Evolutionary conservation across 1,284 basidiomycete genomes (phyloP), one percentile per base, ranked within the genome.

Genomic region (Puccinia polysora): DNA sequence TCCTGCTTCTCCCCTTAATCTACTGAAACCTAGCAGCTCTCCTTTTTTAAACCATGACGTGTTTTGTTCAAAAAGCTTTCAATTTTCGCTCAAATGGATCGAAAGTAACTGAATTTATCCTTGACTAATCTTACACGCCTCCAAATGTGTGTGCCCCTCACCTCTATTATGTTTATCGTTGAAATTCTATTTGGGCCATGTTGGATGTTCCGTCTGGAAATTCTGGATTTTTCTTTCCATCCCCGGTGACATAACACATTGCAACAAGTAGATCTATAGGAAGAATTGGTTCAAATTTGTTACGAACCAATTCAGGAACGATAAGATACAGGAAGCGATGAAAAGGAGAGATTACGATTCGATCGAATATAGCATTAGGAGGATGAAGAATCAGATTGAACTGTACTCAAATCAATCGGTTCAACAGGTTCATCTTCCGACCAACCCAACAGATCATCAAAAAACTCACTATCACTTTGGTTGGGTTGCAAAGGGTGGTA

Each of bases 241-340:
- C n/a, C n/a, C n/a, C n/a, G n/a, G n/a, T n/a, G n/a, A n/a, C n/a
- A n/a, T n/a, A n/a, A n/a, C n/a, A n/a, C n/a, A n/a, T n/a, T n/a
- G n/a, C n/a, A n/a, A n/a, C 5, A 43, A 15, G n/a, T 49, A 64
- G 62, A 32, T 38, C 12, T 23, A 64, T 20, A 6, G 62, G 15
- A 34, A 32, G 34, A 64, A 64, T 18, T 64, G 62, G 62, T 64
- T 64, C n/a, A 52, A 32, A 32, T 64, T 64, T 38, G 20, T 64
- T 30, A 34, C 62, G 20, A 32, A 38, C 25, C 62, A 64, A 36
- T 64, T 64, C 49, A 50, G 36, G 36, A 64, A 28, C 15, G 30
- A 52, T 25, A 38, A 28, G 14, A 52, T 52, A n/a, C 6, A 2
- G 8, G 32, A 64, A 18, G 20, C 62, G 8, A 34, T 52, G 8